phyloP scores from a whole-genome alignment of 2,329 filamentous ascomycete species.

The Fusarium albosuccineum region DNA sequence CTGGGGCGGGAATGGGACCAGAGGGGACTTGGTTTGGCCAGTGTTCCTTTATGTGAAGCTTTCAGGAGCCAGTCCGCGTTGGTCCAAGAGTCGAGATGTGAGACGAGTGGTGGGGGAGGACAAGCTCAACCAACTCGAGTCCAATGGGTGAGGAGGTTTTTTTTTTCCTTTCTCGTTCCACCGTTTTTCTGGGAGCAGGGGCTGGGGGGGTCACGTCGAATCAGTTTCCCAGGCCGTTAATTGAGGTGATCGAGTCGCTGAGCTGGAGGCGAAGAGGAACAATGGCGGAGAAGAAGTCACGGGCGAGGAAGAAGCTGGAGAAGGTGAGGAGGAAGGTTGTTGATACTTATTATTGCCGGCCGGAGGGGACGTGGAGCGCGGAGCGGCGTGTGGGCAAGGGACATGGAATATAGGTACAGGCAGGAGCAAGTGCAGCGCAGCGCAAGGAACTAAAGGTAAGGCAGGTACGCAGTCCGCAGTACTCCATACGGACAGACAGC shows the following conservation, averaged over 20 bases:
- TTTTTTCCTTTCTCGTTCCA: conserved; percentile 16
- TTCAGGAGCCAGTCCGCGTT: conserved; percentile 12
- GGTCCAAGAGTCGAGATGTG: conserved; percentile 22
- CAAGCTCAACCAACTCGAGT: conserved; percentile 29
- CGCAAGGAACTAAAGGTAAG: conserved; percentile 14
- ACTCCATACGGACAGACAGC: conserved; percentile 18
- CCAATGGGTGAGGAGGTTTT: conserved; percentile 36
- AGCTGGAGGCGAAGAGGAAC: conserved; percentile 15
- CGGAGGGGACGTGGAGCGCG: conserved; percentile 45
- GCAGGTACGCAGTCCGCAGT: conserved; percentile 7
- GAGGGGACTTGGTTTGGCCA: conserved; percentile 4
- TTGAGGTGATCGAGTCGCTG: conserved; percentile 1
- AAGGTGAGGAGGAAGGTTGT: conserved; percentile 47
- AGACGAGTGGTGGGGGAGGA: conserved; percentile 32
- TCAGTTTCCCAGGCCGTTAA: neutral
- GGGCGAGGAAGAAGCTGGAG: conserved; percentile 38
- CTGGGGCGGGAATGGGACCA: neutral
- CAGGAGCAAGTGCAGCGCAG: conserved; percentile 12
- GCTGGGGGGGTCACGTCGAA: conserved; percentile 2
- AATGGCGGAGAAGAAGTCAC: conserved; percentile 36
- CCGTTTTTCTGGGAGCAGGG: conserved; percentile 11
- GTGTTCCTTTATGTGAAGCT: conserved; percentile 8
- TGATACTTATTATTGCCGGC: conserved; percentile 49
- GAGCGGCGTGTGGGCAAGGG: conserved; percentile 36
- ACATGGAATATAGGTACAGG: conserved; percentile 31